These are phyloP conservation scores for Starmerella asiatica DNA, from an alignment of 805 yeast species.

Conservation along the genomic window DNA sequence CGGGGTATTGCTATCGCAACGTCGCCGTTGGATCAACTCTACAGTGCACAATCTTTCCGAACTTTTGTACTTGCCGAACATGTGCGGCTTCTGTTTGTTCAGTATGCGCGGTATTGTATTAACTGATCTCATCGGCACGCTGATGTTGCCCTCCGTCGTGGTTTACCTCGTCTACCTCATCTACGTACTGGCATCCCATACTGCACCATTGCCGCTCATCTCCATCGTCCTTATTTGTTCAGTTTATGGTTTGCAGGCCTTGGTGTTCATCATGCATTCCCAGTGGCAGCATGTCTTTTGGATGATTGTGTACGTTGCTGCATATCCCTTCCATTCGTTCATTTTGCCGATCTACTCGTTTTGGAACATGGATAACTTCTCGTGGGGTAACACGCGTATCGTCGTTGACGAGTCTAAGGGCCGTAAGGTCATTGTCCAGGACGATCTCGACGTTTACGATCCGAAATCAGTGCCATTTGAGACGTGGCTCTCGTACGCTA, in stretches of 20 bases:
- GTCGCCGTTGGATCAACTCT: slow-evolving; percentile 70
- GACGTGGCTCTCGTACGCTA: slow-evolving; percentile 29
- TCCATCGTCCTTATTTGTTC: slow-evolving; percentile 44
- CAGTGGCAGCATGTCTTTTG: slow-evolving; percentile 39
- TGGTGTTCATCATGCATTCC: slow-evolving; percentile 36
- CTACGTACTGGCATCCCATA: slow-evolving; percentile 36
- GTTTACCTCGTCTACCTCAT: slow-evolving; percentile 41
- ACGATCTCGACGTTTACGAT: slow-evolving; percentile 28
- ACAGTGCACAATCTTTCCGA: slow-evolving; percentile 51
- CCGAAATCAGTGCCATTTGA: slow-evolving; percentile 28
- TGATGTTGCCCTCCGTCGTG: slow-evolving; percentile 48
- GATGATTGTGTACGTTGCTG: slow-evolving; percentile 43
- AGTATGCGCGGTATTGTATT: slow-evolving; percentile 48
- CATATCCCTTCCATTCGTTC: slow-evolving; percentile 50
- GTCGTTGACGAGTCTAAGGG: slow-evolving; percentile 43
- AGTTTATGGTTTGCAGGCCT: slow-evolving; percentile 47
- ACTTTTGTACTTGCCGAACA: slow-evolving; percentile 40
- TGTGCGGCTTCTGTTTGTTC: slow-evolving; percentile 50
- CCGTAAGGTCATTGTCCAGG: slow-evolving; percentile 30
- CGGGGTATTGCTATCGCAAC: slow-evolving; percentile 82
- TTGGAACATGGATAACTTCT: slow-evolving; percentile 54
- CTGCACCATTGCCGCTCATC: slow-evolving; percentile 39
- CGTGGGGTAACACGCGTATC: slow-evolving; percentile 53
- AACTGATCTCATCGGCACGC: slow-evolving; percentile 45
- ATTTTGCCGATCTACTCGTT: slow-evolving; percentile 45